These are phyloP conservation scores for Talaromyces thailandensis DNA, from an alignment of 495 filamentous ascomycete species.

Conservation along the genomic window DNA sequence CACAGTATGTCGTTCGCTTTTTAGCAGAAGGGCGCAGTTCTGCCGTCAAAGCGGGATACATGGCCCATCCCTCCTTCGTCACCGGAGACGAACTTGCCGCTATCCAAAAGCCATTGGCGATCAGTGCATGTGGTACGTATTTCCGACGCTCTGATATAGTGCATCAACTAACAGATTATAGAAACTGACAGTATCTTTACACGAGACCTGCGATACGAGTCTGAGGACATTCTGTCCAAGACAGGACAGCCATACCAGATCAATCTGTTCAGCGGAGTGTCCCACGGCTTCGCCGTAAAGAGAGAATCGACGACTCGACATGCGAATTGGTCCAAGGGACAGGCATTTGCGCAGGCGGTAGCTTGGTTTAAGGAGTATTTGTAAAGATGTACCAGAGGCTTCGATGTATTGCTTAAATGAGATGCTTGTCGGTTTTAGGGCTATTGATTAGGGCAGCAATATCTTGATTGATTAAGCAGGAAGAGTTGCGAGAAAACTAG, in stretches of 20 bases:
- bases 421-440: not conserved
- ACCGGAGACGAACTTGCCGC: conserved; percentile 57
- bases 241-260: conserved; percentile 61
- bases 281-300: conserved; percentile 67
- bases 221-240: conserved; percentile 45
- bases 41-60: conserved; percentile 33
- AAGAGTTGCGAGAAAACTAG: not conserved
- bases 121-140: conserved; percentile 53
- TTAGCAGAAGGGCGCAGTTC: conserved; percentile 17
- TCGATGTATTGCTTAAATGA: not conserved
- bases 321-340: conserved; percentile 61
- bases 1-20: conserved; percentile 33
- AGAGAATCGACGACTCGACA: conserved; percentile 44
- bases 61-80: conserved; percentile 66
- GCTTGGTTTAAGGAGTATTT: conserved; percentile 57
- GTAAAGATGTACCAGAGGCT: not conserved
- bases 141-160: not conserved
- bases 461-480: not conserved
- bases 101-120: conserved; percentile 58
- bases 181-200: conserved; percentile 70
- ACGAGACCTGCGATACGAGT: conserved; percentile 46
- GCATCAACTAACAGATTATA: conserved; percentile 14
- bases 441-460: not conserved
- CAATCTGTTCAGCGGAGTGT: conserved; percentile 58
- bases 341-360: conserved; percentile 66